These are phyloP conservation scores for Cubamyces sp. DNA, from an alignment of 768 basidiomycete species.

Conservation along the genomic window DNA sequence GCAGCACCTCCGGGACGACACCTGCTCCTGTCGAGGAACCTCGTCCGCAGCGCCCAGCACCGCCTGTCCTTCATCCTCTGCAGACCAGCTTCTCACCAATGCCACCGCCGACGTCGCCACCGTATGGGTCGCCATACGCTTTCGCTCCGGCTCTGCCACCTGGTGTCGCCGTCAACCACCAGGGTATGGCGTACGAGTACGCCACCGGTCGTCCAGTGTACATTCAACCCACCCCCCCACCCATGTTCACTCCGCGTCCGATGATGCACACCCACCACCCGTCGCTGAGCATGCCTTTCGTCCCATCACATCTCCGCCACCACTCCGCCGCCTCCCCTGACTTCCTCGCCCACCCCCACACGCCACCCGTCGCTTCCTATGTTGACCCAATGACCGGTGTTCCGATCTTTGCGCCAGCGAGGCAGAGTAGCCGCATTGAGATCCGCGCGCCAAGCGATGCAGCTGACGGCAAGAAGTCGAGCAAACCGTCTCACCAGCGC, in stretches of 20 bases:
- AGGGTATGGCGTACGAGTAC: slow-evolving; percentile 81
- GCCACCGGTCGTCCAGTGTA: slow-evolving; percentile 83
- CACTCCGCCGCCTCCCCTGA: slow-evolving; percentile 62
- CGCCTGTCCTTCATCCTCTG: slow-evolving; percentile 46
- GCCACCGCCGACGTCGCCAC: slow-evolving; percentile 52
- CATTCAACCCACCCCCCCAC: slow-evolving; percentile 57
- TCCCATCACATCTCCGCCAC: slow-evolving; percentile 67
- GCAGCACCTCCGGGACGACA: slow-evolving; percentile 18
- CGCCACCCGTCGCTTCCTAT: slow-evolving; percentile 65
- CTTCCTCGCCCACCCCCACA: slow-evolving; percentile 60
- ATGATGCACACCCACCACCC: slow-evolving; percentile 59
- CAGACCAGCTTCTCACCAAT: slow-evolving; percentile 48
- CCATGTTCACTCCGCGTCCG: slow-evolving; percentile 72
- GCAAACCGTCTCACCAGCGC: slow-evolving; percentile 48
- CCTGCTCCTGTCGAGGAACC: slow-evolving; percentile 14
- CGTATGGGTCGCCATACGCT: slow-evolving; percentile 69
- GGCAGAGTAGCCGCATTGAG: slow-evolving; percentile 71
- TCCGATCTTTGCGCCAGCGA: slow-evolving; percentile 76
- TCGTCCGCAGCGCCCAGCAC: slow-evolving; percentile 34
- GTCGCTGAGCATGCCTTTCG: slow-evolving; percentile 50
- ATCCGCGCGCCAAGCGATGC: slow-evolving; percentile 64
- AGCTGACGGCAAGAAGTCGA: slow-evolving; percentile 33
- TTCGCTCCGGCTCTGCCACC: slow-evolving; percentile 61
- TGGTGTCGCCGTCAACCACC: slow-evolving; percentile 72
- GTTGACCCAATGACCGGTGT: slow-evolving; percentile 67